Evolutionary conservation across 257 asterid genomes (phyloP), one percentile per base, ranked within the genome.

Genomic region (Orobanche coerulescens): DNA sequence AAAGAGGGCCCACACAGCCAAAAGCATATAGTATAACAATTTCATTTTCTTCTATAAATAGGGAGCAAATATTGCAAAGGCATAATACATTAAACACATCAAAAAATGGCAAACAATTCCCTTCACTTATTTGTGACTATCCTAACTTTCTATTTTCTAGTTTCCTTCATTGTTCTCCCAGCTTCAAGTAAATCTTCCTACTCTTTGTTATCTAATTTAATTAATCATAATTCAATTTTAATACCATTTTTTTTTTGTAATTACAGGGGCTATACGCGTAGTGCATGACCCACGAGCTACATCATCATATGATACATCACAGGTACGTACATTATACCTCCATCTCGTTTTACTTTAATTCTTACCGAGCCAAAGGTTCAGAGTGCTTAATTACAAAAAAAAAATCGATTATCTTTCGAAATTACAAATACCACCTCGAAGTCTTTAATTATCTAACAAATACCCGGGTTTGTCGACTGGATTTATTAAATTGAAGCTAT

Each of bases 1-100:
- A n/a, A n/a, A n/a, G n/a, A n/a, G n/a, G n/a, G n/a, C n/a, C n/a
- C n/a, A n/a, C n/a, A n/a, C n/a, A n/a, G n/a, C n/a, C n/a, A n/a
- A n/a, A n/a, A n/a, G n/a, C n/a, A n/a, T n/a, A n/a, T n/a, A n/a
- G n/a, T n/a, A n/a, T n/a, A n/a, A n/a, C n/a, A n/a, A n/a, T n/a
- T n/a, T n/a, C n/a, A n/a, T n/a, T n/a, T 62, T 65, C 58, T 22
- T 52, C 44, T 74, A 78, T 74, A 78, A 71, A 78, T 78, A 74
- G 66, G 62, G 43, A 71, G 23, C 67, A 61, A 5, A 64, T 54
- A 42, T 36, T 67, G 30, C 49, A 30, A 46, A 13, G 1, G 4
- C 18, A 42, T n/a, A 54, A 14, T 10, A 48, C 66, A 71, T 58
- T 15, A 54, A 24, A 49, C 71, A 55, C 58, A 67, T 39, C 58